These are phyloP conservation scores for Porpolomopsis calyptriformis DNA, from an alignment of 768 basidiomycete genomes.

Conservation along the genomic window DNA sequence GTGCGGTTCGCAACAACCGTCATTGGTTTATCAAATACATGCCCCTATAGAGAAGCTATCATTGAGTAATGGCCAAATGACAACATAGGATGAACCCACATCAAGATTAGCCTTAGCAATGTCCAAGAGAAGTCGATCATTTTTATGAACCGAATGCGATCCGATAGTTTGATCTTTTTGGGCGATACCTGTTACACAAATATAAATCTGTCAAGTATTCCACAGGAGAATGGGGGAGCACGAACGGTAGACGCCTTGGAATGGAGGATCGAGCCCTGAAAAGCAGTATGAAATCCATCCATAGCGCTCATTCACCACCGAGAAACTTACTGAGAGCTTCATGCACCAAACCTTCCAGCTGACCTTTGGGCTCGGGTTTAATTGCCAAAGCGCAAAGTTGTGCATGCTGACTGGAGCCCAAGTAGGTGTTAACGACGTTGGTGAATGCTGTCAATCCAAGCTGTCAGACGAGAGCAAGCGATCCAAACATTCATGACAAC, in stretches of 20 bases:
- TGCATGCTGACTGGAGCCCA: constrained; percentile 38
- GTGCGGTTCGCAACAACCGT: constrained; percentile 36
- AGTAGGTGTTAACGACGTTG: constrained; percentile 54
- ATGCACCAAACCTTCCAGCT: constrained; percentile 45
- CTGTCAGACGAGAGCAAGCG: constrained; percentile 4
- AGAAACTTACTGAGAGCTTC: constrained; percentile 60
- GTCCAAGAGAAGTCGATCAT: constrained; percentile 52
- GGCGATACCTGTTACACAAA: constrained; percentile 30
- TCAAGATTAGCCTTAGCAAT: constrained; percentile 44
- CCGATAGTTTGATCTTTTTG: constrained; percentile 35
- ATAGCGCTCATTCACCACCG: neutral
- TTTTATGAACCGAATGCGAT: constrained; percentile 32
- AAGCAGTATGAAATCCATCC: constrained; percentile 4
- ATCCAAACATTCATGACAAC: neutral
- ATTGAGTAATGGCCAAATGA: neutral
- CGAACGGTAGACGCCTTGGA: constrained; percentile 60
- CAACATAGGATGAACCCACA: constrained; percentile 29
- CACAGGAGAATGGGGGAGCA: constrained; percentile 5
- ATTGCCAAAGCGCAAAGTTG: constrained; percentile 29
- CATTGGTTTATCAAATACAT: constrained; percentile 40
- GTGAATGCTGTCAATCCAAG: constrained; percentile 44
- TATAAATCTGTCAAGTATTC: neutral
- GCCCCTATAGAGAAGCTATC: constrained; percentile 29
- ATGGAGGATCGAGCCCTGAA: constrained; percentile 61
- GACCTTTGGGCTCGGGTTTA: constrained; percentile 24